Base-by-base conservation (phyloP, 2,329 filamentous ascomycete genomes). In the Fusarium torreyae region DNA sequence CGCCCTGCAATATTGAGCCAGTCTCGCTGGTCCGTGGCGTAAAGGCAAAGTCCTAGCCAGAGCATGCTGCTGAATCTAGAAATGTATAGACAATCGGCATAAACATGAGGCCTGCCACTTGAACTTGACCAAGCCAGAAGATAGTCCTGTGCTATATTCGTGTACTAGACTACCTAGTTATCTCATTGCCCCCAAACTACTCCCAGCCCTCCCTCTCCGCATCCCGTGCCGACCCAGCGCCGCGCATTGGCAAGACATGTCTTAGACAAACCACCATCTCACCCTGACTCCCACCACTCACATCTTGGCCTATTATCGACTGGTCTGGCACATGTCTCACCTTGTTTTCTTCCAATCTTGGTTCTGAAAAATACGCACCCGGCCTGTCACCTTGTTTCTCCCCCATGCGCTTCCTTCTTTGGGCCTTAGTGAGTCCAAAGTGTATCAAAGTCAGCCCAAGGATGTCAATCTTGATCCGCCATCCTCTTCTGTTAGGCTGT, bases 171-270 rank as follows among this genome's bases (percentile, higher is more conserved):
- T 20, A 20, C 18, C 3, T 39, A 20, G 53, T 31, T 31, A 50
- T 40, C 26, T 40, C 18, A 26, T 40, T 17, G 34, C 31, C 17
- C 38, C 31, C 60, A 42, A 57, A 34, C n/a, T 36, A 53, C 48
- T 10, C 20, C 44, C n/a, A 18, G 28, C 44, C 28, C 36, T 52
- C 48, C 53, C 42, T 55, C 49, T 55, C 62, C 63, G 45, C 58
- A 62, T 70, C 68, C 68, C 68, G 68, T 70, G 68, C 64, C 57
- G 60, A 48, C 59, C 64, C 63, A 65, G 52, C 68, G 68, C 68
- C 68, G 68, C 68, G 60, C 64, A 64, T 56, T 49, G 53, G 53
- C 64, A 56, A 70, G 68, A 69, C 68, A 71, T 45, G 70, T 72
- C 70, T 69, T 42, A 71, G 70, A 71, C 70, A 69, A 56, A 48